These are phyloP conservation scores for Salix udensis DNA, from an alignment of 345 rosid genomes.

Conservation along the genomic window DNA sequence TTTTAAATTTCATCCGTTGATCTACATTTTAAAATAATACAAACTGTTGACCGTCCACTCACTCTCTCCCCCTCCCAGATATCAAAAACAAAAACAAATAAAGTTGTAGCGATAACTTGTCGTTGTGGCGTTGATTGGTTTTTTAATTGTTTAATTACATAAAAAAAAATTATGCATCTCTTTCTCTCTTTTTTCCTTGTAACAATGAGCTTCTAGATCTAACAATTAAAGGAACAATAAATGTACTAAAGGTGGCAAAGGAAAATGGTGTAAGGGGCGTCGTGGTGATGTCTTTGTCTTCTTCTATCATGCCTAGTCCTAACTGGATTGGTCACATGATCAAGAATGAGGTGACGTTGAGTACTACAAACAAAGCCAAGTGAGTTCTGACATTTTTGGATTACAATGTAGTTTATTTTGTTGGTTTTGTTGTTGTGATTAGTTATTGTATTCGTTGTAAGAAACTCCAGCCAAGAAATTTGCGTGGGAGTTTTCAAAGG, in stretches of 20 bases:
- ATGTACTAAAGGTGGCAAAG: constrained; percentile 64
- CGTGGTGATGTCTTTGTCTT: constrained; percentile 31
- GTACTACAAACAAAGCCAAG: constrained; percentile 65
- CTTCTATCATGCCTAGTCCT: too few species aligned
- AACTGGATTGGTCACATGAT: constrained; percentile 17
- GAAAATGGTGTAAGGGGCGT: constrained; percentile 58
- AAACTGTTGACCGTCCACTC: too few species aligned
- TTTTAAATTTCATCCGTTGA: too few species aligned
- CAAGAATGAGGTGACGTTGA: constrained; percentile 62
- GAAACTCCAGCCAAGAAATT: constrained; percentile 90
- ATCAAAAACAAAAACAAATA: too few species aligned
- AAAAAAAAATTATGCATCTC: too few species aligned
- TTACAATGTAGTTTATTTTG: neutral
- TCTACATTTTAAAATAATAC: too few species aligned
- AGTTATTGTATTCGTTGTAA: constrained; percentile 88
- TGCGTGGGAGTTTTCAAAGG: constrained; percentile 78
- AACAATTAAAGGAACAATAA: constrained; percentile 63
- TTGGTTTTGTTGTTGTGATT: neutral
- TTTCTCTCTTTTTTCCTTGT: too few species aligned
- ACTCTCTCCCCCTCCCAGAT: too few species aligned
- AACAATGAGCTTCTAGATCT: constrained; percentile 71
- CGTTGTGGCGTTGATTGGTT: neutral
- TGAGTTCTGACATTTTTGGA: constrained; percentile 21
- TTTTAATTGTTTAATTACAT: neutral
- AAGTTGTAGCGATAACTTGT: neutral